phyloP scores from a whole-genome alignment of 2,329 filamentous ascomycete genomes.

The Penicillium sp. region DNA sequence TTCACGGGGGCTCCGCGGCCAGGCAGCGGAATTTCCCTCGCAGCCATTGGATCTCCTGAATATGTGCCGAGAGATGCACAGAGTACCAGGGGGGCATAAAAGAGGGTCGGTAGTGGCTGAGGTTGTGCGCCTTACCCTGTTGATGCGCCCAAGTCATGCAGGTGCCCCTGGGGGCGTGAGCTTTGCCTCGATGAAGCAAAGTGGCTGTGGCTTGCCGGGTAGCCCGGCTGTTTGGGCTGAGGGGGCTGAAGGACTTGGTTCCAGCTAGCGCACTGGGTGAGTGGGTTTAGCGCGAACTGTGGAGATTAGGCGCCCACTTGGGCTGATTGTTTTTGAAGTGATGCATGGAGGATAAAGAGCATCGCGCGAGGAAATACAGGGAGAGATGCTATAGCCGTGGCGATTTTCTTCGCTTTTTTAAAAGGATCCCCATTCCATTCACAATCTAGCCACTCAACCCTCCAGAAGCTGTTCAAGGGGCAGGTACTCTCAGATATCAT shows the following conservation, averaged over 20 bases:
- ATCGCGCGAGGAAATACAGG: too few relatives aligned
- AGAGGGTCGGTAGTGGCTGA: background rate
- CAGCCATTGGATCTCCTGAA: background rate
- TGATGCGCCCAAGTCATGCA: background rate
- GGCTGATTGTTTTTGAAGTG: background rate
- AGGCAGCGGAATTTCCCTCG: constrained; percentile 11
- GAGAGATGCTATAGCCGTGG: too few relatives aligned
- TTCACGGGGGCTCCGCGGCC: background rate
- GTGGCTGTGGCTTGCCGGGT: background rate
- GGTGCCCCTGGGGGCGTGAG: background rate
- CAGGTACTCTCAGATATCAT: too few relatives aligned
- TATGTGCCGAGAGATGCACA: background rate
- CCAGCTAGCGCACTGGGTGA: background rate
- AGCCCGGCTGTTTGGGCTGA: background rate
- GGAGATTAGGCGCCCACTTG: background rate
- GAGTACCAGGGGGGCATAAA: background rate
- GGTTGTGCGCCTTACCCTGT: background rate
- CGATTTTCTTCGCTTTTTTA: too few relatives aligned
- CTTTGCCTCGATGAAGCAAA: background rate
- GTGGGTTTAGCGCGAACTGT: background rate
- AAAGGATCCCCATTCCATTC: too few relatives aligned
- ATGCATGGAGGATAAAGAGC: background rate
- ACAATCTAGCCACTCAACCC: too few relatives aligned
- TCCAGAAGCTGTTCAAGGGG: too few relatives aligned
- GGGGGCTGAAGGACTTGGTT: background rate